Evolutionary conservation across 2,329 filamentous ascomycete genomes (phyloP).

Genomic region (Fusarium tjaetaba): DNA sequence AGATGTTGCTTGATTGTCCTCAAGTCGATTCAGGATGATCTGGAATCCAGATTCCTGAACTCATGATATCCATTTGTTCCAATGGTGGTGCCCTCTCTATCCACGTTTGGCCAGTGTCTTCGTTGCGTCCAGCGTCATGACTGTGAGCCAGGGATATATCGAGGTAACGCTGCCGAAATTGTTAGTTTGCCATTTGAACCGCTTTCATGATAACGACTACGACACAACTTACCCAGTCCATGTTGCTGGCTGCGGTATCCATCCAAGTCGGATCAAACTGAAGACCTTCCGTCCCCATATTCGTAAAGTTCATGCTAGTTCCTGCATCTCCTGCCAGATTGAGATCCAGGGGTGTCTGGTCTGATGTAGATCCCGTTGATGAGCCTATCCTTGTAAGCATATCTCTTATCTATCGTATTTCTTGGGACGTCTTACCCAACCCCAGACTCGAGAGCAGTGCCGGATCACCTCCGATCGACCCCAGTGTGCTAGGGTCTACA

Average conservation of each 20-base stretch:
- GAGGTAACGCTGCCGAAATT: conserved; percentile 43
- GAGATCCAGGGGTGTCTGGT: conserved; percentile 34
- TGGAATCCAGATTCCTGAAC: conserved; percentile 35
- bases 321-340: conserved; percentile 29
- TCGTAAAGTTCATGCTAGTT: conserved; percentile 36
- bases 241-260: conserved; percentile 43
- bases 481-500: conserved; percentile 35
- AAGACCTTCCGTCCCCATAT: conserved; percentile 35
- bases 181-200: conserved; percentile 11
- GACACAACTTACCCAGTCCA: conserved; percentile 52
- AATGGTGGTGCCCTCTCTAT: conserved; percentile 42
- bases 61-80: conserved; percentile 43
- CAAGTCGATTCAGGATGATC: conserved; percentile 3
- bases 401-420: conserved; percentile 1
- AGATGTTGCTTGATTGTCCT: neutral
- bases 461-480: conserved; percentile 28
- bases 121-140: conserved; percentile 42
- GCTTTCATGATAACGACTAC: neutral
- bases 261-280: conserved; percentile 52
- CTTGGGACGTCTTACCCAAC: conserved; percentile 29
- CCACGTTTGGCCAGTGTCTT: conserved; percentile 45
- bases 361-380: conserved; percentile 31
- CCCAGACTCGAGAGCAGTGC: conserved; percentile 38
- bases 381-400: conserved; percentile 34
- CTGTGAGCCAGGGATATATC: conserved; percentile 49